Evolutionary conservation across 306 rosid species (phyloP).

Genomic region (Castanea sativa): DNA sequence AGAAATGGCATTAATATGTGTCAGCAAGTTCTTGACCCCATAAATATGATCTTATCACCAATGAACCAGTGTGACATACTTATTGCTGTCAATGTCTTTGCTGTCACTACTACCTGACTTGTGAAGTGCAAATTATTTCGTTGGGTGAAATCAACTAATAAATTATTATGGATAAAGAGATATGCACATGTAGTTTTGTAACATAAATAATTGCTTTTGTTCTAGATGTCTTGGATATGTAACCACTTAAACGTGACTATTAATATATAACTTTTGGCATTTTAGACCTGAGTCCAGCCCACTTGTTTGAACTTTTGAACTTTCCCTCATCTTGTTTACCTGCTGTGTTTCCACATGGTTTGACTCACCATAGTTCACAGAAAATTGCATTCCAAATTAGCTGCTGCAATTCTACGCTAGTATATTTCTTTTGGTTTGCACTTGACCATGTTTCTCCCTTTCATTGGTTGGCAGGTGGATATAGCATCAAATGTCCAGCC

Average conservation of each 20-base stretch:
- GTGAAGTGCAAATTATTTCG: neutral
- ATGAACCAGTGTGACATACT: no score
- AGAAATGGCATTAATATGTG: no score
- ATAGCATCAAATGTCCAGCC: conserved; percentile 89
- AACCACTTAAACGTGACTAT: no score
- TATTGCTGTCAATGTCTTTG: no score
- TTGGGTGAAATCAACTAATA: neutral
- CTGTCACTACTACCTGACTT: no score
- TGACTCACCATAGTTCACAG: neutral
- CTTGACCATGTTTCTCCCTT: neutral
- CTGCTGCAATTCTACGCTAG: conserved; percentile 5
- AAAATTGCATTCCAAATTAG: neutral
- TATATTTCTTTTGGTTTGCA: neutral
- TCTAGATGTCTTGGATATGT: neutral
- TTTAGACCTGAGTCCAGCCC: no score
- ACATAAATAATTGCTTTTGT: neutral
- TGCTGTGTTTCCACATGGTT: neutral
- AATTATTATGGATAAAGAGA: neutral
- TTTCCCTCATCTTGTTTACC: neutral
- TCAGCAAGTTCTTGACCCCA: no score
- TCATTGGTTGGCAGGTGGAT: conserved; percentile 65
- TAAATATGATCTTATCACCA: no score
- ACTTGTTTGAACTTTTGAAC: neutral
- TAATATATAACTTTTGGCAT: no score
- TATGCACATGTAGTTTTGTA: neutral